Base-by-base conservation (phyloP, 208 protist genomes). In the Tritrichomonas musculus region DNA sequence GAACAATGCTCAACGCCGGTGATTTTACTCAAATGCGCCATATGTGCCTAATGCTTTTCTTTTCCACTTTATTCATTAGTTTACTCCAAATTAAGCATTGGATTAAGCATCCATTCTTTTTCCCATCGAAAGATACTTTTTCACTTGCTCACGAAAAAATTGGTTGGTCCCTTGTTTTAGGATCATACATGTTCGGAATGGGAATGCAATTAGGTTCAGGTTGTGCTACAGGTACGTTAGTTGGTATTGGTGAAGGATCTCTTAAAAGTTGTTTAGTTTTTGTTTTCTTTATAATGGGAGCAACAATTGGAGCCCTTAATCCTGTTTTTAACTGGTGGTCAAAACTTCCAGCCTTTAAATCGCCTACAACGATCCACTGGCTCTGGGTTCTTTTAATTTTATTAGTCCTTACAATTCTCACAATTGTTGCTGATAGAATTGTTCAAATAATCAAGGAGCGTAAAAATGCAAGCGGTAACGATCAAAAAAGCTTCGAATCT, bases 151-250 rank as follows among this genome's bases (percentile, higher is more conserved):
- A 13, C 3, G 33, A 17, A 27, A 20, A 17, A 22, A 39, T 88
- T 39, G 77, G 77, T 39, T 11, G 25, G 11, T 88, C 77, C 0
- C 22, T 88, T 2, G 77, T 57, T 57, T 57, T 88, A 17, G 77
- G 77, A 13, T 53, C 77, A 13, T 60, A 57, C 22, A 39, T 88
- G 4, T 88, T 88, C 77, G 77, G 77, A 33, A 88, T 88, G 20
- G 77, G 77, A 88, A 88, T 88, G 77, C 47, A 57, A 22, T 47
- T 88, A 4, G 77, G 77, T 11, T 88, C 77, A 13, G 77, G 77
- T 4, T 88, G 77, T 39, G 77, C 77, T 33, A 53, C 77, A 39
- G 77, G 77, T 22, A 88, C 77, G 25, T 39, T 88, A 27, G 77
- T 88, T 33, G 77, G 77, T 5, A 88, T 88, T 2, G 77, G 77